Base-by-base conservation (phyloP, 495 filamentous ascomycete genomes). In the Saxophila tyrrhenica region DNA sequence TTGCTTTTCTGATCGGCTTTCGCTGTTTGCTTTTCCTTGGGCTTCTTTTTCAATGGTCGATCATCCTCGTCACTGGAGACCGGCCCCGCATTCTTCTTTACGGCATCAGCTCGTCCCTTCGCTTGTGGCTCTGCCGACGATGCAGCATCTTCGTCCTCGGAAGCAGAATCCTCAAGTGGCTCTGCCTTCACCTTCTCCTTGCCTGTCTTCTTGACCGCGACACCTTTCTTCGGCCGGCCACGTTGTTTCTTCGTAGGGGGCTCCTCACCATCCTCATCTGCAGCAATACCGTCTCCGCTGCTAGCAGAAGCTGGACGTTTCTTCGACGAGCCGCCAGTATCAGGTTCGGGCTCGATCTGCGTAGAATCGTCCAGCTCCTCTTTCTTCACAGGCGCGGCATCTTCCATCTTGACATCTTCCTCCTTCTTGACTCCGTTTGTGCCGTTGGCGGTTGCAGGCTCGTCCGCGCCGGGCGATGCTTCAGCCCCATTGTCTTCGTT, bases 201-300 rank as follows among this genome's bases (percentile, higher is more conserved):
- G 17, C 57, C 52, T 15, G 51, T 51, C 56, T 48, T 52, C 15
- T 64, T 46, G 47, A 66, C 66, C 41, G 68, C 67, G n/a, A 65
- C 25, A 17, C 46, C 54, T 35, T 57, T 60, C 47, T 68, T 70
- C 52, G 39, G 48, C 57, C 48, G 64, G 16, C 44, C 19, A 5
- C 77, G 64, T 13, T 65, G 67, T 54, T 76, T 68, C 62, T 83
- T 83, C 17, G 68, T 64, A 0, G 74, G 68, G n/a, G 78, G 78
- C 32, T 74, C 77, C 10, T 75, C 75, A 44, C 70, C 68, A 39
- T 60, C 49, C 21, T 74, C 72, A 19, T 65, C 70, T 2, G 75
- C 67, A 10, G 73, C 69, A 8, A 72, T 70, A 16, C 63, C 54
- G 17, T 68, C 63, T 21, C 67, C 61, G 25, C 61, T 41, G 44